phyloP scores from a whole-genome alignment of 805 yeast genomes.

The Spathaspora girioi region DNA sequence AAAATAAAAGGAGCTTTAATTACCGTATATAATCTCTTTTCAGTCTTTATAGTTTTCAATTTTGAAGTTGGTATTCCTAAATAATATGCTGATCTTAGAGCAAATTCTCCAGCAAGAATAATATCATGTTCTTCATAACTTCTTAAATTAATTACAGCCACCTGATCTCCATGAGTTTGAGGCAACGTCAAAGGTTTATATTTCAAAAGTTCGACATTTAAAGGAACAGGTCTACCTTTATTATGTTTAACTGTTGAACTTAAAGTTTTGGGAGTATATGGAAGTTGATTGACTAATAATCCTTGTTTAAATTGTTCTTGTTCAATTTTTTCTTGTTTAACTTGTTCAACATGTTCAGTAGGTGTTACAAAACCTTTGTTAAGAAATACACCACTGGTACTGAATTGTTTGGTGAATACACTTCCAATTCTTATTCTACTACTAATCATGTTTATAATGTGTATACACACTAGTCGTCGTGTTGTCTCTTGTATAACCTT shows the following conservation, averaged over 20 bases:
- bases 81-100: slow-evolving; percentile 85
- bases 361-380: slow-evolving; percentile 23
- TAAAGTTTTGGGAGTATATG: slow-evolving; percentile 30
- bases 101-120: slow-evolving; percentile 78
- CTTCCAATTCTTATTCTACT: slow-evolving; percentile 5
- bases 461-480: no score
- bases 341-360: slow-evolving; percentile 26
- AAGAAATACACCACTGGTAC: neutral
- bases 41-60: slow-evolving; percentile 63
- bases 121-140: slow-evolving; percentile 69
- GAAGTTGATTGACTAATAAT: slow-evolving; percentile 22
- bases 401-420: slow-evolving; percentile 3
- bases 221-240: slow-evolving; percentile 62
- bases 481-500: neutral
- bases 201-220: slow-evolving; percentile 77
- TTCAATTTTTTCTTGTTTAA: slow-evolving; percentile 20
- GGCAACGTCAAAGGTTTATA: slow-evolving; percentile 75
- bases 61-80: slow-evolving; percentile 84
- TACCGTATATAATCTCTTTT: slow-evolving; percentile 88
- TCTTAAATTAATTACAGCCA: slow-evolving; percentile 72
- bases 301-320: slow-evolving; percentile 23
- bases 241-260: slow-evolving; percentile 18
- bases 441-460: no score
- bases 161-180: slow-evolving; percentile 66
- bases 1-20: slow-evolving; percentile 90